phyloP scores from a whole-genome alignment of 1,139 yeast genomes.

The Nakaseomyces delphensis region DNA sequence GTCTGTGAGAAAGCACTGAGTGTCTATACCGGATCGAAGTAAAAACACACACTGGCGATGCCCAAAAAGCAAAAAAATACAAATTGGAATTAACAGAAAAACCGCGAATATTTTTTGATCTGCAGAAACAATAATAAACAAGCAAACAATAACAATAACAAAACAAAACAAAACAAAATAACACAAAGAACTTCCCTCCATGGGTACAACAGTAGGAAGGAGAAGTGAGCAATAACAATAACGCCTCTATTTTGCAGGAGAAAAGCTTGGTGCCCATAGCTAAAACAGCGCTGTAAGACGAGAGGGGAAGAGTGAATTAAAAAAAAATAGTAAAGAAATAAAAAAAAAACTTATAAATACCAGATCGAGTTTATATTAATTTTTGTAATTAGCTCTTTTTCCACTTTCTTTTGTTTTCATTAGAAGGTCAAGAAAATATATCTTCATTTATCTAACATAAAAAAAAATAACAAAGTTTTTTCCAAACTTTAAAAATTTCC shows the following conservation, averaged over 20 bases:
- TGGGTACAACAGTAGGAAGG: no score
- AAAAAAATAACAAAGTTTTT: not conserved
- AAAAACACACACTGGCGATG: no score
- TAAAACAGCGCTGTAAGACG: no score
- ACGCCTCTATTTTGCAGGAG: no score
- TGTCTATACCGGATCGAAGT: not conserved
- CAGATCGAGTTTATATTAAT: not conserved
- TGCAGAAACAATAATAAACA: no score
- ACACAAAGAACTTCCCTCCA: not conserved
- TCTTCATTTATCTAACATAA: constrained; percentile 1
- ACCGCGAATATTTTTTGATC: no score
- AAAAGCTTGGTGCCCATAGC: no score
- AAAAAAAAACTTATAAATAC: constrained; percentile 4
- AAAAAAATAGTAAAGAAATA: not conserved
- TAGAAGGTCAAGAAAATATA: constrained; percentile 1
- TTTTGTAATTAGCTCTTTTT: not conserved
- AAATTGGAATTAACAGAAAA: no score
- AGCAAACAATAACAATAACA: not conserved
- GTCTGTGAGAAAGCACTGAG: no score
- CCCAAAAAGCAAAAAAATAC: no score
- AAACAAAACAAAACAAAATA: not conserved
- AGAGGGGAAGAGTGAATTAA: not conserved
- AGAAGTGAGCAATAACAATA: no score
- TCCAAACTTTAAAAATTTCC: not conserved
- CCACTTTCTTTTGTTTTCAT: not conserved